Evolutionary conservation across 2,329 filamentous ascomycete genomes (phyloP).

Genomic region (Fonsecaea multimorphosa): DNA sequence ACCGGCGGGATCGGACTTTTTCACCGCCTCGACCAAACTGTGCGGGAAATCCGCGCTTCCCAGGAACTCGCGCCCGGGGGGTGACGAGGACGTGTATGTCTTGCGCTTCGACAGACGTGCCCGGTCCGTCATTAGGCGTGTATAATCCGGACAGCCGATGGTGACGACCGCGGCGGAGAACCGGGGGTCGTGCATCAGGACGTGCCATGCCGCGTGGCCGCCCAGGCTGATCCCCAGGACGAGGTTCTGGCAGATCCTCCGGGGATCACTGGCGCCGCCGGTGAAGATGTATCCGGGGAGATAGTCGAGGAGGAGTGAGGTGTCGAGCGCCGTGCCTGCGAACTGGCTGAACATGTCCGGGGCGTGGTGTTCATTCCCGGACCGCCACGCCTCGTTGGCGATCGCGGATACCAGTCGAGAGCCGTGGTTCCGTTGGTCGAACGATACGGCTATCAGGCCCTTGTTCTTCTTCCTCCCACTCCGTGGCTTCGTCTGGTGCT

Average conservation of each 20-base stretch:
- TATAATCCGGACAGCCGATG: conserved; percentile 89
- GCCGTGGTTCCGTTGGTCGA: conserved; percentile 95
- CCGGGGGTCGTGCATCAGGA: conserved; percentile 76
- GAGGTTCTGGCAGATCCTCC: conserved; percentile 66
- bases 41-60: conserved; percentile 79
- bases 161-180: conserved; percentile 79
- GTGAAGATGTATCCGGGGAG: conserved; percentile 77
- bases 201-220: conserved; percentile 86
- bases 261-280: conserved; percentile 49
- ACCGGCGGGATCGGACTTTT: conserved; percentile 74
- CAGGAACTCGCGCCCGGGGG: conserved; percentile 68
- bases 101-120: conserved; percentile 74
- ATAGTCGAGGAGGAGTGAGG: conserved; percentile 75
- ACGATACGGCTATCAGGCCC: conserved; percentile 79
- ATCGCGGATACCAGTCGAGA: conserved; percentile 68
- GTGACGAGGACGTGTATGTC: conserved; percentile 60
- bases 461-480: conserved; percentile 43
- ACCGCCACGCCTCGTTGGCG: conserved; percentile 79
- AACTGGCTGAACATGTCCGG: conserved; percentile 81
- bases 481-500: conserved; percentile 42
- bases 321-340: conserved; percentile 74
- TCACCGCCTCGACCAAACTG: conserved; percentile 67
- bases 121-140: conserved; percentile 78
- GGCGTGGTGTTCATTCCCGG: conserved; percentile 80
- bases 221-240: conserved; percentile 85